Percentiles rank a stretch among this genome's conserved stretches.
These are phyloP conservation scores for Boletus pseudopeckii DNA, from an alignment of 768 basidiomycete genomes.

Conservation along the genomic window DNA sequence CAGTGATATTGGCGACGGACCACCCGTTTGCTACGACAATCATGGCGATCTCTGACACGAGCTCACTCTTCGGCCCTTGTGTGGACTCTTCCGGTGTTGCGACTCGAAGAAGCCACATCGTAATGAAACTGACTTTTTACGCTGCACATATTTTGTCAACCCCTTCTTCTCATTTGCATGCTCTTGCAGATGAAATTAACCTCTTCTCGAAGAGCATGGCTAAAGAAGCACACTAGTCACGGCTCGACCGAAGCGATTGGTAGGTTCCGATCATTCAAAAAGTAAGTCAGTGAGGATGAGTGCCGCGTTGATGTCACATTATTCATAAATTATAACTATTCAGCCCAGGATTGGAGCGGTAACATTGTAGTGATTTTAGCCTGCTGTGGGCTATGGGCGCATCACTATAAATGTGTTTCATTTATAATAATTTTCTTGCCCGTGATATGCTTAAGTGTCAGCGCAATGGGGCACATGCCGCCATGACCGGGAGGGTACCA, in stretches of 20 bases:
- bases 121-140: conserved; percentile 68
- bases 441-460: not conserved
- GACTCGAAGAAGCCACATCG: conserved; percentile 33
- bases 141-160: conserved; percentile 55
- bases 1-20: not conserved
- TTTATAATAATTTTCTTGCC: not conserved
- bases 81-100: not conserved
- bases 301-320: not conserved
- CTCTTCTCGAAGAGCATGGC: conserved; percentile 28
- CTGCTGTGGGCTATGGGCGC: not conserved
- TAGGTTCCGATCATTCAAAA: not conserved
- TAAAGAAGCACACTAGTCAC: conserved; percentile 10
- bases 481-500: conserved; percentile 25
- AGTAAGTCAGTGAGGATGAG: not conserved
- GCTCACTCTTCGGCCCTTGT: conserved; percentile 16
- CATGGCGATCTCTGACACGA: conserved; percentile 28
- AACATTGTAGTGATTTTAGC: not conserved
- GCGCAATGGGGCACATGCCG: not conserved
- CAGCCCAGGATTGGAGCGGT: not conserved
- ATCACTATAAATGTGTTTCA: not conserved
- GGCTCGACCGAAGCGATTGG: not conserved
- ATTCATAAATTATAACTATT: not conserved
- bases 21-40: conserved; percentile 17
- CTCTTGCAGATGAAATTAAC: conserved; percentile 41
- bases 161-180: conserved; percentile 40